Base-by-base conservation (phyloP, 2,329 filamentous ascomycete genomes). In the Allantophomopsis cytisporea region DNA sequence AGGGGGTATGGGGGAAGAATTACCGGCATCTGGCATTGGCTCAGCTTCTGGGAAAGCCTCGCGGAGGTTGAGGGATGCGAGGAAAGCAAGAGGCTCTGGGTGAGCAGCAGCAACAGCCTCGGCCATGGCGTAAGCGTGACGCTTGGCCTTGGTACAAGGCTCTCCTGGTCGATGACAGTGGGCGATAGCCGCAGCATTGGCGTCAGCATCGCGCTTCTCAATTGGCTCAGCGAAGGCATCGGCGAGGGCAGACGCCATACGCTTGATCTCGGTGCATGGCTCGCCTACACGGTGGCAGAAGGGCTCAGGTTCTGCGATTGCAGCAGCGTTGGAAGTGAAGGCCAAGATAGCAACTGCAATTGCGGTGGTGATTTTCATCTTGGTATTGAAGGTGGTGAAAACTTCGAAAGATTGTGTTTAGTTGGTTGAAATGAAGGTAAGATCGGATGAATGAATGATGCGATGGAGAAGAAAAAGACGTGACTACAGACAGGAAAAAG, bases 281-380 rank as follows among this genome's bases (percentile, higher is more conserved):
- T 56, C 48, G 30, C 54, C 52, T 7, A 38, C 41, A 38, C 46
- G 49, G 35, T 47, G 43, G 48, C 55, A 52, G 47, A 45, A 44
- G 18, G 46, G 36, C 5, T 44, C 43, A 16, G 42, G 44, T 17
- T 37, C 31, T 4, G 54, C 41, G 23, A 57, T 43, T 39, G 54
- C 51, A 21, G 53, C 50, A 39, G 55, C 55, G 42, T 52, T 44
- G 31, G 54, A 51, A 16, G 59, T 58, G 37, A 58, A 59, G 39
- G 60, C 60, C 37, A 69, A 43, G 38, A 65, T 51, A 38, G 55
- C 48, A 40, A 62, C 55, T 36, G 60, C 49, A 39, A 66, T 49
- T 39, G 66, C 41, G 39, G 59, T 50, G 46, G 61, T 55, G 52
- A 69, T 48, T 59, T 67, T 71, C 69, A 73, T 73, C 39, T 41